Conservation (phyloP, 495 filamentous ascomycete genomes). For the Neurospora pannonica region DNA sequence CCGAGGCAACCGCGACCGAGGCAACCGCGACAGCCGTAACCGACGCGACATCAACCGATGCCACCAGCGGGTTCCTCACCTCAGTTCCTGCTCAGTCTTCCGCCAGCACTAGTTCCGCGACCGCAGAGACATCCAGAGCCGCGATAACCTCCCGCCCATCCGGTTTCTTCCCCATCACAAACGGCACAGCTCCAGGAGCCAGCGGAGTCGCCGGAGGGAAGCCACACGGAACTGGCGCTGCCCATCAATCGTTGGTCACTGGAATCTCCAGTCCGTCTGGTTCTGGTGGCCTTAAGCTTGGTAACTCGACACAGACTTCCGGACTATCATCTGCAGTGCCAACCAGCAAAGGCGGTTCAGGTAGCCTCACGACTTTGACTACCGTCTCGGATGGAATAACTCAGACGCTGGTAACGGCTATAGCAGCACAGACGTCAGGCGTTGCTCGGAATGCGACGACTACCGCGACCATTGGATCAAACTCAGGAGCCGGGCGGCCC, state of each 20-base stretch:
- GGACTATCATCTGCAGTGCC: not conserved
- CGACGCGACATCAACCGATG: not conserved
- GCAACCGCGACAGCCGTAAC: not conserved
- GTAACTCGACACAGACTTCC: not conserved
- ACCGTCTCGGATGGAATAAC: conserved; percentile 5
- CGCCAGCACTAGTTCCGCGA: not conserved
- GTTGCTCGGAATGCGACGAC: not conserved
- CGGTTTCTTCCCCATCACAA: not conserved
- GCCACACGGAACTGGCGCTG: not conserved
- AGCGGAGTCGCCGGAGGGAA: not conserved
- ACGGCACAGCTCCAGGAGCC: not conserved
- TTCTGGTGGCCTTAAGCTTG: not conserved
- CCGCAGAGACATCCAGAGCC: not conserved
- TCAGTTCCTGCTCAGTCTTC: not conserved
- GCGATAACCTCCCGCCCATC: not conserved
- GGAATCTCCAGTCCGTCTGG: not conserved
- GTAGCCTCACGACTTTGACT: not conserved
- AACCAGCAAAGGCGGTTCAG: not conserved
- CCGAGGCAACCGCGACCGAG: not conserved
- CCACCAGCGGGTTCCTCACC: not conserved
- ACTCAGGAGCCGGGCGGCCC: not conserved
- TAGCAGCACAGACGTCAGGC: not conserved
- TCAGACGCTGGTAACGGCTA: not conserved
- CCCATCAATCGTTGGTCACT: not conserved
- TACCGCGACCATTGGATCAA: not conserved